Evolutionary conservation across 1,284 basidiomycete species (phyloP), one percentile per base, ranked within the genome.

Genomic region (Cryptococcus deneoformans): DNA sequence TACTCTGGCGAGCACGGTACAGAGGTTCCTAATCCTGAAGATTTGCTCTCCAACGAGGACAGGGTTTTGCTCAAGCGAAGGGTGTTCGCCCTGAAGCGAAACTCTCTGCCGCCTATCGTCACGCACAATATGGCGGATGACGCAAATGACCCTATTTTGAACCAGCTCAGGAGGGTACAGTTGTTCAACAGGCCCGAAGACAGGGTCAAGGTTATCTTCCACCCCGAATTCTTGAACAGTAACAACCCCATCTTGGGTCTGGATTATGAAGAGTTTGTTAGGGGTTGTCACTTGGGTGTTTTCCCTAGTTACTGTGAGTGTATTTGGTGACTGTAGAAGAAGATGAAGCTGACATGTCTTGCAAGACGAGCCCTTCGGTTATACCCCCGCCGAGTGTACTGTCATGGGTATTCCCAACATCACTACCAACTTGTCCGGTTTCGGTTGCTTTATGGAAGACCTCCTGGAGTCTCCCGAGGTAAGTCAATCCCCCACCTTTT

Each of bases 111-210:
- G 0, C 91, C 95, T 0, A 84, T 99, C 44, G 89, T 89, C 40
- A 99, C 95, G 14, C 95, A 99, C 82, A 99, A 99, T 80, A 98
- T 98, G 94, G 85, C 84, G 37, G 94, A 98, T 74, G 95, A 98
- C 74, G 79, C 82, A 49, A 87, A 81, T 68, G 95, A 99, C 73
- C 95, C 95, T 5, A 92, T 99, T 66, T 79, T 99, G 54, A 96
- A 89, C 80, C 94, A 98, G 76, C 89, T 99, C 61, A 86, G 95
- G 35, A 85, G 91, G 12, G 92, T 96, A 35, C 87, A 92, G 76
- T 81, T 98, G 38, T 97, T 97, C 85, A 97, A 98, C 79, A 76
- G 82, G 42, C 79, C 84, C 24, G 70, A 82, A 39, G 95, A 99
- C 71, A 84, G 90, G 53, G 94, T 97, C 77, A 97, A 98, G 82